A percentile compares a stretch with the other conserved stretches of the same genome.
Conservation (phyloP, 495 filamentous ascomycete genomes). For the Tuber indicum region DNA sequence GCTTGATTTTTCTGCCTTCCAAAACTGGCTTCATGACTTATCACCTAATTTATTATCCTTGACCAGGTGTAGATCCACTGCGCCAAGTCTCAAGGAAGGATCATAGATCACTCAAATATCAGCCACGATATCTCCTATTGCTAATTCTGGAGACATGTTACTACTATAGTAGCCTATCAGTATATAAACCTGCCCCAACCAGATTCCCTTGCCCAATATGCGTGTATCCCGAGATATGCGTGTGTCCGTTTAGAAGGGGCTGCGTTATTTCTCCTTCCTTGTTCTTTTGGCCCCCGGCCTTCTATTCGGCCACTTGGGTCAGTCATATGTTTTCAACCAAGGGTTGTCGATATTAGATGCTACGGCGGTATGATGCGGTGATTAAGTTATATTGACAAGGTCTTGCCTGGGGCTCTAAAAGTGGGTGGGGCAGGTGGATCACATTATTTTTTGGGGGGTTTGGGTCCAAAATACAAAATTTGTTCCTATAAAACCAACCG, state of each 20-base stretch:
- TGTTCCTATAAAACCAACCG: not conserved
- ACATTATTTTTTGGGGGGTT: not conserved
- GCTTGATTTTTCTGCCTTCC: not conserved
- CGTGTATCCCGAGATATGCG: not conserved
- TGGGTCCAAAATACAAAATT: not conserved
- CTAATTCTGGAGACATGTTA: not conserved
- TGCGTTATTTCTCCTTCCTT: not conserved
- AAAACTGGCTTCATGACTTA: not conserved
- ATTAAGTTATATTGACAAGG: not conserved
- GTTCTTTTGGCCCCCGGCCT: not conserved
- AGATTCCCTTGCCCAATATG: not conserved
- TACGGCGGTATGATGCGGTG: not conserved
- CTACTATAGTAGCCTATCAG: not conserved
- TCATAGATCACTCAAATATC: not conserved
- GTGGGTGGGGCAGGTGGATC: not conserved
- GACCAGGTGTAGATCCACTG: not conserved
- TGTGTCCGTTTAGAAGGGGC: not conserved
- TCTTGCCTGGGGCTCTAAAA: not conserved
- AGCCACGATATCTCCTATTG: not conserved
- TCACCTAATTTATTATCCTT: not conserved
- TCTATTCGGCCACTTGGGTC: not conserved
- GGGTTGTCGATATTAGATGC: not conserved
- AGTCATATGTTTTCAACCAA: not conserved
- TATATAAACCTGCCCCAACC: not conserved
- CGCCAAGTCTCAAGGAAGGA: not conserved